Conservation (phyloP, 352 stramenopile species). For the Globisporangium recalcitrans region DNA sequence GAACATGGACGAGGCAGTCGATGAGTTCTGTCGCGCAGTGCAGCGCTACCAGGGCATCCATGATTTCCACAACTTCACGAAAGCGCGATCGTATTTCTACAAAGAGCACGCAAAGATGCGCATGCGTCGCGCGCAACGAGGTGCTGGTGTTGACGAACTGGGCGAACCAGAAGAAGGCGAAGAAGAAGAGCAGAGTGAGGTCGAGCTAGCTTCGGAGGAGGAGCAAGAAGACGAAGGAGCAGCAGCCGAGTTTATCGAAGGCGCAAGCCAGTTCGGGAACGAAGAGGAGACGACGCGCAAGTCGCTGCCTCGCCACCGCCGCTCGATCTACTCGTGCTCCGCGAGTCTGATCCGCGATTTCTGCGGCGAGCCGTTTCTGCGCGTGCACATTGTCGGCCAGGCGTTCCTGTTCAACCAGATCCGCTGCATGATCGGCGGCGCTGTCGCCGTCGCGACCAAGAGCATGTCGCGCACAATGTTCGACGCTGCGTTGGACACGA, state of each 20-base stretch:
- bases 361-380: constrained; percentile 52
- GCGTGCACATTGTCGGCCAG: constrained; percentile 74
- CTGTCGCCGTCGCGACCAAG: constrained; percentile 75
- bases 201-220: not conserved
- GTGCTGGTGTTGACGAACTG: not conserved
- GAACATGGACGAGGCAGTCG: constrained; percentile 35
- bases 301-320: constrained; percentile 56
- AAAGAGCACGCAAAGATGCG: constrained; percentile 49
- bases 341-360: constrained; percentile 60
- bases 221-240: constrained; percentile 16
- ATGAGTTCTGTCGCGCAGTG: constrained; percentile 45
- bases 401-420: constrained; percentile 90
- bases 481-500: constrained; percentile 72
- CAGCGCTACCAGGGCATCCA: constrained; percentile 80
- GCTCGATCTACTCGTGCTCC: constrained; percentile 74
- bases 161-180: constrained; percentile 12
- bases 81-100: constrained; percentile 73
- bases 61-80: constrained; percentile 91
- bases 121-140: constrained; percentile 10
- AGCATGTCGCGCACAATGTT: constrained; percentile 62
- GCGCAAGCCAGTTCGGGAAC: constrained; percentile 38
- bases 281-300: constrained; percentile 40
- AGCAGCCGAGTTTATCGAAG: constrained; percentile 8
- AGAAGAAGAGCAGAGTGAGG: constrained; percentile 4
- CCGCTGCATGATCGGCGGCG: constrained; percentile 86